phyloP scores from a whole-genome alignment of 2,329 filamentous ascomycete species.

The Fusarium sp. region DNA sequence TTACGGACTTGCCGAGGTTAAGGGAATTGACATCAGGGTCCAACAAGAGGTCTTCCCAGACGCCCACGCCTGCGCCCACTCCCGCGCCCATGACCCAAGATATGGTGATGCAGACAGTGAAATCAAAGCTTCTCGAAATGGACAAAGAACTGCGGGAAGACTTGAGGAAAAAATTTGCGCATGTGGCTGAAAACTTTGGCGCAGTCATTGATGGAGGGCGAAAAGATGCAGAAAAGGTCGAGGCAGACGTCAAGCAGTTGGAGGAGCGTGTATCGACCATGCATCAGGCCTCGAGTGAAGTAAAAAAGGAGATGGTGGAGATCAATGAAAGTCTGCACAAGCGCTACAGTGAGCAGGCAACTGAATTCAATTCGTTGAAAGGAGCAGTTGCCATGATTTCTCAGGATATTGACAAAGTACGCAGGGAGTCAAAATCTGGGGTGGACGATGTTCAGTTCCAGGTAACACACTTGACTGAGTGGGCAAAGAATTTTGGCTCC shows the following conservation, averaged over 20 bases:
- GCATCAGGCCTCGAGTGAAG: conserved; percentile 1
- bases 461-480: conserved; percentile 59
- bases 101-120: conserved; percentile 22
- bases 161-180: conserved; percentile 3
- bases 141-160: conserved; percentile 22
- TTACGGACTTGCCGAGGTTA: conserved; percentile 15
- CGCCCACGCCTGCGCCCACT: background rate
- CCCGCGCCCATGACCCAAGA: conserved; percentile 18
- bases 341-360: conserved; percentile 15
- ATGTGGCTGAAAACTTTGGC: conserved; percentile 33
- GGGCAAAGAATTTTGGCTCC: conserved; percentile 66
- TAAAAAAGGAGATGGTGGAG: background rate
- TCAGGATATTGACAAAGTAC: conserved; percentile 12
- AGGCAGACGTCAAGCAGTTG: conserved; percentile 23
- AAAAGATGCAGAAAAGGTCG: conserved; percentile 16
- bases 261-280: conserved; percentile 7
- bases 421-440: conserved; percentile 45
- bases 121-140: conserved; percentile 14
- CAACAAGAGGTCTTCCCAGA: conserved; percentile 3
- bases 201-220: conserved; percentile 44
- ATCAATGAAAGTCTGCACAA: background rate
- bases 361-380: conserved; percentile 12
- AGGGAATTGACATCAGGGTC: conserved; percentile 9
- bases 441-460: conserved; percentile 55
- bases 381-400: conserved; percentile 7